These are phyloP conservation scores for Linanthus parryae DNA, from an alignment of 148 eudicot species.

Conservation along the genomic window DNA sequence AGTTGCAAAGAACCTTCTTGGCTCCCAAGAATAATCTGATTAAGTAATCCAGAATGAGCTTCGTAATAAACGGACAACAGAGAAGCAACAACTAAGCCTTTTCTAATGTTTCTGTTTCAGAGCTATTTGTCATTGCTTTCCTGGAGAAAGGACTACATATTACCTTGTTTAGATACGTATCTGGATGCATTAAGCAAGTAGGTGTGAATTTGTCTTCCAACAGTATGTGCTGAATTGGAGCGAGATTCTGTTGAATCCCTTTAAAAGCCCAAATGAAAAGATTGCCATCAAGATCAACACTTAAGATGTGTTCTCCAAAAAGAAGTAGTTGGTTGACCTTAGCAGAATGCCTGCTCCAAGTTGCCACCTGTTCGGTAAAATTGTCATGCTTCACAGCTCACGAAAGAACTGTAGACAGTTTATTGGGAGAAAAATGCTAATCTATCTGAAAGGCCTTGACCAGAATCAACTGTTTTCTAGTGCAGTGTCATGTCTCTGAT, in stretches of 20 bases:
- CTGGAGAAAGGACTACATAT: conserved; percentile 4
- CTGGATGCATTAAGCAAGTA: conserved; percentile 91
- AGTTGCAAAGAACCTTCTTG: conserved; percentile 85
- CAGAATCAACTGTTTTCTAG: too few relatives aligned
- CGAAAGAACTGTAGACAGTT: too few relatives aligned
- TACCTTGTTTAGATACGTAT: conserved; percentile 96
- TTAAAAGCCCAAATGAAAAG: conserved; percentile 88
- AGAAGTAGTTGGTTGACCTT: conserved; percentile 67
- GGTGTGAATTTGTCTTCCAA: conserved; percentile 58
- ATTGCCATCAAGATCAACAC: conserved; percentile 76
- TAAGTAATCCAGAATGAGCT: conserved; percentile 8
- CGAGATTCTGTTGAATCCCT: conserved; percentile 54
- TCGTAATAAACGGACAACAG: background rate
- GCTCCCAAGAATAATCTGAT: conserved; percentile 81
- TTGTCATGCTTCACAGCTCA: conserved; percentile 9
- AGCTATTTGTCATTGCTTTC: background rate
- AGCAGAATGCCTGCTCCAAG: conserved; percentile 72
- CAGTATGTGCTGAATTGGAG: conserved; percentile 67
- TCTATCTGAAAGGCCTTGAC: too few relatives aligned
- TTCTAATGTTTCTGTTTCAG: background rate
- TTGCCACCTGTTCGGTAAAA: conserved; percentile 60
- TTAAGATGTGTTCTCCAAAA: conserved; percentile 89
- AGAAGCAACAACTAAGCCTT: background rate
- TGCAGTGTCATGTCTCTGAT: too few relatives aligned
- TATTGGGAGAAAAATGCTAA: too few relatives aligned